A percentile compares a stretch with the other conserved stretches of the same genome.
Conservation (phyloP, 306 rosid genomes). For the Leucaena leucocephala region DNA sequence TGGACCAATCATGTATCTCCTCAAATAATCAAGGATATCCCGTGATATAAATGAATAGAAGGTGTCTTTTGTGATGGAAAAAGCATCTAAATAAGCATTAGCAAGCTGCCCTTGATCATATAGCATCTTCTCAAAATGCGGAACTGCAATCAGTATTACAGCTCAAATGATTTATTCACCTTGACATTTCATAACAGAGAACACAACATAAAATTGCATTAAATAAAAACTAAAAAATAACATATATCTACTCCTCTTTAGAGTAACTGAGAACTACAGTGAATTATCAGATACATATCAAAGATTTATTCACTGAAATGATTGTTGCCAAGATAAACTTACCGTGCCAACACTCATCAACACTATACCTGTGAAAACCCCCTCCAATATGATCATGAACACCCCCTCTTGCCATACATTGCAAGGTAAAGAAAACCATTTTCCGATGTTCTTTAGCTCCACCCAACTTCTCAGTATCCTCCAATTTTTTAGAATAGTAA, state of each 20-base stretch:
- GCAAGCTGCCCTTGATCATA: constrained; percentile 95
- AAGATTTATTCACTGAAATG: constrained; percentile 27
- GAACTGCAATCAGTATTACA: constrained; percentile 65
- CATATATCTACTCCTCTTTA: constrained; percentile 7
- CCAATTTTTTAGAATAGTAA: constrained; percentile 72
- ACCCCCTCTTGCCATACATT: constrained; percentile 96
- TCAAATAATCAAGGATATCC: constrained; percentile 86
- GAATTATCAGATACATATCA: constrained; percentile 2
- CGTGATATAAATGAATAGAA: constrained; percentile 69
- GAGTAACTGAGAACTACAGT: constrained; percentile 24
- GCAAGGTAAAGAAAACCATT: constrained; percentile 70
- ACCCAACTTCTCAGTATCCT: constrained; percentile 55
- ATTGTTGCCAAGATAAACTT: constrained; percentile 39
- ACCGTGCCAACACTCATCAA: constrained; percentile 99
- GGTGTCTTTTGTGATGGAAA: constrained; percentile 73
- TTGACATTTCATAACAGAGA: constrained; percentile 29
- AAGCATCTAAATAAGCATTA: constrained; percentile 78
- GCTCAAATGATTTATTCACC: constrained; percentile 36
- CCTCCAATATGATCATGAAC: constrained; percentile 93
- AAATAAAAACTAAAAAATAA: constrained; percentile 24
- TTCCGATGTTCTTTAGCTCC: constrained; percentile 54
- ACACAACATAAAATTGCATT: constrained; percentile 21
- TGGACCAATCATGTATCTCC: constrained; percentile 93
- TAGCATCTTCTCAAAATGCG: constrained; percentile 99
- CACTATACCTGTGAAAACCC: constrained; percentile 96